Base-by-base conservation (phyloP, 345 rosid genomes). In the Triadica sebifera region DNA sequence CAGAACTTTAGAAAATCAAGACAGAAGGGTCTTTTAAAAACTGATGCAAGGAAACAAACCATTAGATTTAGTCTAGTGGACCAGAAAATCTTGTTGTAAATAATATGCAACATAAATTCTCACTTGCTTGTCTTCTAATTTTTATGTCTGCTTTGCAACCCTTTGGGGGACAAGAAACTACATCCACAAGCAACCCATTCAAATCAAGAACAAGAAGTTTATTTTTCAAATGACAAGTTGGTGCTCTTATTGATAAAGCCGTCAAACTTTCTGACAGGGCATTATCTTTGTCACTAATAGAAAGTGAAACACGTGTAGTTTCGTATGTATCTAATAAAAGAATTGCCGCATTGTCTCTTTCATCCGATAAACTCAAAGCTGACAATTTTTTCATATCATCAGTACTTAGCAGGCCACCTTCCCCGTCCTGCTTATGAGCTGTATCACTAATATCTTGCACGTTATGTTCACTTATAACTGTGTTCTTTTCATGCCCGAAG, bases 171-270 rank as follows among this genome's bases (percentile, higher is more conserved):
- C 68, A 65, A 70, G 62, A 74, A 71, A 87, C 90, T 22, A 92
- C 79, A 83, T 88, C 93, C 13, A 85, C 94, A 60, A 95, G 94
- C 71, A 92, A 78, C 55, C 99, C 99, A 78, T 95, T 95, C 81
- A 95, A 77, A 81, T 95, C 97, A 80, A 94, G 94, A 78, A 94
- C 86, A 34, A 91, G 86, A 76, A 92, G 95, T 34, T 87, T 91
- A 46, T 81, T 89, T 75, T 73, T 84, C 38, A 65, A 56, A 1
- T 12, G 67, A 59, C 75, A 50, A 34, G 34, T 4, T 38, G 67
- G 70, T 15, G 53, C 29, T 65, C 52, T 65, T 34, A 34, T n/a
- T 15, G 58, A 37, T 22, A 55, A 70, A 37, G 65, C 12, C 22
- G 12, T 4, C 15, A 58, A 34, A 59, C 67, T 53, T 47, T 70